Evolutionary conservation across 495 filamentous ascomycete species (phyloP).

Genomic region (Letharia columbiana): DNA sequence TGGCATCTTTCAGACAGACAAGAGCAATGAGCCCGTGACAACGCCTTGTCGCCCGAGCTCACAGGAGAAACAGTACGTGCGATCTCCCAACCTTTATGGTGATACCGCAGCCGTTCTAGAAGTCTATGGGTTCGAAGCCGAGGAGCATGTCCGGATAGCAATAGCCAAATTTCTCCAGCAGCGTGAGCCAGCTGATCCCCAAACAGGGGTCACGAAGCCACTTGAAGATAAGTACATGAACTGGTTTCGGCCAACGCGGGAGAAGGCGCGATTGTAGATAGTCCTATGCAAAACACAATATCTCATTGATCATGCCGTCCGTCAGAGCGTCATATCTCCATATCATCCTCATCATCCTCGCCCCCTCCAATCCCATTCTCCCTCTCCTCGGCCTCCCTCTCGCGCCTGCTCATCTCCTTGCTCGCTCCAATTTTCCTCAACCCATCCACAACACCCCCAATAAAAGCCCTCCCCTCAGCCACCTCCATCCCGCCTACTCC

Average conservation of each 20-base stretch:
- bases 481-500: conserved; percentile 90
- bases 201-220: conserved; percentile 19
- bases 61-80: conserved; percentile 25
- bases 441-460: conserved; percentile 77
- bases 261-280: conserved; percentile 5
- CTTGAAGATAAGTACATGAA: conserved; percentile 28
- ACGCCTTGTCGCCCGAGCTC: conserved; percentile 34
- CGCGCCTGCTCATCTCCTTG: conserved; percentile 46
- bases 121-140: conserved; percentile 30
- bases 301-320: neutral
- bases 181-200: conserved; percentile 16
- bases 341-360: conserved; percentile 33
- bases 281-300: neutral
- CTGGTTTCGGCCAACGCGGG: conserved; percentile 26
- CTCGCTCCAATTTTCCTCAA: conserved; percentile 59
- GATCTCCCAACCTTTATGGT: conserved; percentile 27
- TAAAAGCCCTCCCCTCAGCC: conserved; percentile 75
- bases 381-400: conserved; percentile 45
- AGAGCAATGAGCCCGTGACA: conserved; percentile 36
- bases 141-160: conserved; percentile 25
- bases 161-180: conserved; percentile 20
- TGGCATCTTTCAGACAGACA: conserved; percentile 43
- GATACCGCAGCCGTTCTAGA: conserved; percentile 26
- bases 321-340: conserved; percentile 24
- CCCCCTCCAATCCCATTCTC: conserved; percentile 23